Evolutionary conservation across 1,284 basidiomycete species (phyloP), one percentile per base, ranked within the genome.

Genomic region (Irpex rosettiformis): DNA sequence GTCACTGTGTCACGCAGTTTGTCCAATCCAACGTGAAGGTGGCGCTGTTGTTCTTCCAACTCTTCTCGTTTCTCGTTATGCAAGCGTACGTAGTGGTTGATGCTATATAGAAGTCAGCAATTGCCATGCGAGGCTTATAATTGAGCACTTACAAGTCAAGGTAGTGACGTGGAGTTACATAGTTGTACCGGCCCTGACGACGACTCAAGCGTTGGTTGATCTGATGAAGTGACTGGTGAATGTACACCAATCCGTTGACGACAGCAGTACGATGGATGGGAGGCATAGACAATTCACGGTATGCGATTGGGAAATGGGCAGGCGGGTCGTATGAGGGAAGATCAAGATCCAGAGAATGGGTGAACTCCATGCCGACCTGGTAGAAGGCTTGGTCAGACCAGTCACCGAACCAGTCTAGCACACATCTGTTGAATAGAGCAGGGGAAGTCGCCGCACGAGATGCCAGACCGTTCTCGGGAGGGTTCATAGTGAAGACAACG

Each of bases 401-500:
- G 71, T 97, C 94, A 42, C 96, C 95, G 66, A 98, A 98, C 96
- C 96, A 98, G 73, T 98, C 95, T 59, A 98, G 81, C 4, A 98
- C 96, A 71, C 96, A 98, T 77, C 96, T 89, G 76, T 98, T 98
- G 85, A 98, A 98, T 67, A 98, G 79, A 16, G 96, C 96, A 3
- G 97, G 97, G 1, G 96, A 98, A 0, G 97, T 98, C 0, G 97
- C 96, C 6, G 96, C 97, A 58, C 96, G 86, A 18, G 94, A 94
- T 4, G 95, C 96, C 16, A 98, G 82, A 4, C 95, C 96, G 59
- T 96, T 95, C 68, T 94, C 91, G 0, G 97, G 96, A 28, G 97
- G 97, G 68, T 99, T 99, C 97, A 99, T 99, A 3, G 97, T 98
- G 75, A 98, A 97, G 4, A 98, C 95, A 30, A 98, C 96, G 66